These are phyloP conservation scores for Colletotrichum cordylinicola DNA, from an alignment of 2,329 filamentous ascomycete genomes.

Conservation along the genomic window DNA sequence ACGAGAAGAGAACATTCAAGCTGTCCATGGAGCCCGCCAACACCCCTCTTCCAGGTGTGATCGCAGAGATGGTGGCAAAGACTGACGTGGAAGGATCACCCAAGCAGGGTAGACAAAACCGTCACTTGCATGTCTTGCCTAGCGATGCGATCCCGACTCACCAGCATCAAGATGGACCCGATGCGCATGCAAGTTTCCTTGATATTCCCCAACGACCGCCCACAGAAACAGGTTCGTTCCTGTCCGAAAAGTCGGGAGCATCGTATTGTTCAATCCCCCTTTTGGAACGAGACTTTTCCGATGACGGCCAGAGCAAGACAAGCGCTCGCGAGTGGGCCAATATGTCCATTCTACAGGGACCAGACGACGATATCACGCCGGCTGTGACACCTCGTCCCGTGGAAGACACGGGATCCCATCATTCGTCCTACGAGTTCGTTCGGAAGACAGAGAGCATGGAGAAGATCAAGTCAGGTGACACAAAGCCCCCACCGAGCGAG, in stretches of 20 bases:
- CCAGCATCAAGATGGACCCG: constrained; percentile 20
- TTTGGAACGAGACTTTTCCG: constrained; percentile 69
- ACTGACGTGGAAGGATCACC: constrained; percentile 28
- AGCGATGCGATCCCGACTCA: constrained; percentile 38
- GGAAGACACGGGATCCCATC: not conserved
- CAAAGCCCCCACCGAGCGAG: constrained; percentile 32
- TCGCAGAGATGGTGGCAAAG: not conserved
- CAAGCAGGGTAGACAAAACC: constrained; percentile 49
- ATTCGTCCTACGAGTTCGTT: constrained; percentile 58
- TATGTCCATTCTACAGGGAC: constrained; percentile 57
- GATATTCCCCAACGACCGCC: constrained; percentile 29
- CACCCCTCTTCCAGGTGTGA: constrained; percentile 26
- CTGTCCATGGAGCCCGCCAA: constrained; percentile 44
- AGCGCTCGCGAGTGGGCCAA: constrained; percentile 57
- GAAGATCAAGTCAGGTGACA: constrained; percentile 41
- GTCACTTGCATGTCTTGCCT: constrained; percentile 46
- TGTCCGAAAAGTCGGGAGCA: constrained; percentile 69
- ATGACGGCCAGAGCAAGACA: constrained; percentile 51
- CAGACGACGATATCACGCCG: constrained; percentile 42
- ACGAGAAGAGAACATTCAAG: constrained; percentile 58
- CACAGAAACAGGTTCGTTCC: constrained; percentile 50
- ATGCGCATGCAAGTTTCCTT: constrained; percentile 27
- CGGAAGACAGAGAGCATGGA: constrained; percentile 59
- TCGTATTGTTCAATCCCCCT: constrained; percentile 82
- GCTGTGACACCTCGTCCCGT: constrained; percentile 17